A percentile compares a stretch with the other conserved stretches of the same genome.
phyloP scores from a whole-genome alignment of 306 rosid species.

The Delonix regia region DNA sequence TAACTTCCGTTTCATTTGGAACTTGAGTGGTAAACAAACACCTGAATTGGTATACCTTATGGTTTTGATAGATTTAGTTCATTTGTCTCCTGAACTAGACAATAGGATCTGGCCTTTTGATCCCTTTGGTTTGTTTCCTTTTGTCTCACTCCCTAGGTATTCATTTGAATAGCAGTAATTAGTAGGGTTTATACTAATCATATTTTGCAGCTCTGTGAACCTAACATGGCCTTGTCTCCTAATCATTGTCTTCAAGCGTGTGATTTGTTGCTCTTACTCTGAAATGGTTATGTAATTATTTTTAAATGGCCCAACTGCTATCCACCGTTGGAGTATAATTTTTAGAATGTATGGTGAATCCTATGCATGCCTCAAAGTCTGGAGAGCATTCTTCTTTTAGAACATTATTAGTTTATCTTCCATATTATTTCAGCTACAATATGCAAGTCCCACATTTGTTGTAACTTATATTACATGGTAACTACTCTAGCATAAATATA shows the following conservation, averaged over 20 bases:
- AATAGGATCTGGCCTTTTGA: background rate
- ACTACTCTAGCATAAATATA: background rate
- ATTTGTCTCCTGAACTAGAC: background rate
- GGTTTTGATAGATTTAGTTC: background rate
- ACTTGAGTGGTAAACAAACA: background rate
- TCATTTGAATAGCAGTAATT: background rate
- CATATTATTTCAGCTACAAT: too few relatives aligned
- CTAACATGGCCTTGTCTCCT: background rate
- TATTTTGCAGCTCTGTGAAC: background rate
- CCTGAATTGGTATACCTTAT: background rate
- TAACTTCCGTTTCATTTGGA: background rate
- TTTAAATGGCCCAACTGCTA: background rate
- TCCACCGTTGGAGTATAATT: background rate
- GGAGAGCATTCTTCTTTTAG: background rate
- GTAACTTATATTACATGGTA: background rate
- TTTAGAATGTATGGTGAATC: background rate
- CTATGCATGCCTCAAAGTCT: background rate
- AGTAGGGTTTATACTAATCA: background rate
- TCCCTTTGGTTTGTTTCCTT: background rate
- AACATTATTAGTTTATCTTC: background rate
- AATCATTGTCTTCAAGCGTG: background rate
- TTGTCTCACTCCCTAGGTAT: background rate
- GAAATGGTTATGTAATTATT: background rate
- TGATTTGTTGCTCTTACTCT: background rate
- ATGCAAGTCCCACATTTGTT: background rate